phyloP scores from a whole-genome alignment of 1,284 basidiomycete genomes.

The Boletus hoseneyae region DNA sequence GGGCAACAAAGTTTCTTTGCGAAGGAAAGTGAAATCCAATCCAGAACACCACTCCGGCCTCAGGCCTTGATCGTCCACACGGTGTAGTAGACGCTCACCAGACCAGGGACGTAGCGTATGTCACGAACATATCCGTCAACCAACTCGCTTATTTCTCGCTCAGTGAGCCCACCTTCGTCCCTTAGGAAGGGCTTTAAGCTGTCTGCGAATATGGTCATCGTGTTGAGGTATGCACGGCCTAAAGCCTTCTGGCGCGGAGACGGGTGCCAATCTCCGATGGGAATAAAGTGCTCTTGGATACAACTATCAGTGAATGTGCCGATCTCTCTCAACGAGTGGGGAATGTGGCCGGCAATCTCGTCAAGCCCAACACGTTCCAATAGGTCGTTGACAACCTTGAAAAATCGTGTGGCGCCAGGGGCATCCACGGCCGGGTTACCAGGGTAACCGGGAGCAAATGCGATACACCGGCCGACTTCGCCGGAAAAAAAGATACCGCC shows the following conservation, averaged over 20 bases:
- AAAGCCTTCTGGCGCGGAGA: conserved; percentile 32
- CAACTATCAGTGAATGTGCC: conserved; percentile 41
- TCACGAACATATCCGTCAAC: conserved; percentile 42
- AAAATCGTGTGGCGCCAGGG: conserved; percentile 44
- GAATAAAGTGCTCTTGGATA: conserved; percentile 36
- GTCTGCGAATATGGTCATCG: conserved; percentile 33
- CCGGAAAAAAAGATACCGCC: conserved; percentile 63
- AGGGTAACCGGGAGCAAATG: conserved; percentile 38
- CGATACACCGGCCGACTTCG: conserved; percentile 50
- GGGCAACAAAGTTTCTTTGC: background rate
- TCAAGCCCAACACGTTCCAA: conserved; percentile 34
- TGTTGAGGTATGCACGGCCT: conserved; percentile 40
- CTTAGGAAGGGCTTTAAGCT: conserved; percentile 41
- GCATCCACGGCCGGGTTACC: conserved; percentile 35
- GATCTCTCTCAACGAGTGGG: conserved; percentile 34
- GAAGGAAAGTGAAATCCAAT: background rate
- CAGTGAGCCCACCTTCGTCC: conserved; percentile 34
- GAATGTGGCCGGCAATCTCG: conserved; percentile 36
- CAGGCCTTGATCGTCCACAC: conserved; percentile 34
- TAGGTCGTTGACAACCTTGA: conserved; percentile 39
- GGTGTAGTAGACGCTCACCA: conserved; percentile 41
- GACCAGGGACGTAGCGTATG: conserved; percentile 38
- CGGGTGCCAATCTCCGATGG: conserved; percentile 47
- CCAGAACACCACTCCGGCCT: background rate
- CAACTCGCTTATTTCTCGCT: conserved; percentile 36